Base-by-base conservation (phyloP, 805 yeast species). In the Starmerella floricola region DNA sequence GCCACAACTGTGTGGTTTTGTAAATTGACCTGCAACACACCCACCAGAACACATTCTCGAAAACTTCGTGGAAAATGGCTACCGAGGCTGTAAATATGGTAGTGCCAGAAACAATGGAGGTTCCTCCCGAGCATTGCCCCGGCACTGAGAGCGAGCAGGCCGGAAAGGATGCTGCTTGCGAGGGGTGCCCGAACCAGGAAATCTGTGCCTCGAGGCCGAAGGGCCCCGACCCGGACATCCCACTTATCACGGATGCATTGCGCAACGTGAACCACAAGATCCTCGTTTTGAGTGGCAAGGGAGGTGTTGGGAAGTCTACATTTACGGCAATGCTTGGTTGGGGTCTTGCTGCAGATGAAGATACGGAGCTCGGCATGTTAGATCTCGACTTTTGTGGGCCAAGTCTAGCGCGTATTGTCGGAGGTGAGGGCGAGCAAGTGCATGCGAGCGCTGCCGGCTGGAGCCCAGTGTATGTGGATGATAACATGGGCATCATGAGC, bases 321-420 rank as follows among this genome's bases (percentile, higher is more conserved):
- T 88, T 91, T 59, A 82, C 97, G 0, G 74, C 94, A 3, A 81
- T 91, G 91, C 69, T 91, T n/a, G 76, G 94, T 16, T 91, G 96
- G 95, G 95, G 96, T 0, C 63, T 91, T 31, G 87, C 97, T 15
- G 49, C 62, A 13, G 79, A 78, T 55, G 80, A 74, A 43, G 79
- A 74, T 30, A 57, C 79, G 21, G 97, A 91, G 58, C 79, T 91
- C 10, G 99, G 97, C 2, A 88, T 94, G 29, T 83, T 91, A 91
- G 99, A 91, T 62, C 65, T 91, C 42, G 99, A 91, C 64, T 85
- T 91, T 29, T 91, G 98, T 63, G 99, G 99, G 0, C 99, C 99
- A 0, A 86, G 96, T 2, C 67, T 91, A 51, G 97, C 98, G 0
- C 72, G 79, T 45, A 91, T 91, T 94, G 67, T 91, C 46, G 97